These are phyloP conservation scores for Phytophthora cactorum DNA, from an alignment of 352 stramenopile genomes.

Conservation along the genomic window DNA sequence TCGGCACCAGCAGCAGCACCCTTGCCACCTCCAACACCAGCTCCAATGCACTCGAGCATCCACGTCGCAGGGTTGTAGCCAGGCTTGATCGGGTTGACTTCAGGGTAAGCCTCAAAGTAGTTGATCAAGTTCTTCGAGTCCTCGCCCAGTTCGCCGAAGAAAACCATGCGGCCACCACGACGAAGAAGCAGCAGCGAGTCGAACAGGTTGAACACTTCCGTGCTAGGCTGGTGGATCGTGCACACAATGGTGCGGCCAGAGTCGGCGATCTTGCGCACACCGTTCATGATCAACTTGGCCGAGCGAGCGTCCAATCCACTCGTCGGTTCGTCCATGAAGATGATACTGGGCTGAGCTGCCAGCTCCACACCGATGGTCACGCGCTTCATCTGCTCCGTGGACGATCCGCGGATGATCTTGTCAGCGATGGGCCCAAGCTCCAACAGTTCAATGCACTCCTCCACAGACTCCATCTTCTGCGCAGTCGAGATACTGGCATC, in stretches of 20 bases:
- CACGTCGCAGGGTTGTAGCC: conserved; percentile 60
- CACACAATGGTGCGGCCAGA: conserved; percentile 23
- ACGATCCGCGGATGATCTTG: no score
- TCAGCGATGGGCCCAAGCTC: conserved; percentile 24
- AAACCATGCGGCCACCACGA: conserved; percentile 37
- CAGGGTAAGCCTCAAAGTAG: conserved; percentile 70
- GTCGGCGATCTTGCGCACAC: conserved; percentile 30
- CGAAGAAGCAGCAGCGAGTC: conserved; percentile 34
- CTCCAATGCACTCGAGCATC: conserved; percentile 37
- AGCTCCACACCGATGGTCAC: conserved; percentile 61
- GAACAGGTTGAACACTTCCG: conserved; percentile 37
- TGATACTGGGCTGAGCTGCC: conserved; percentile 71
- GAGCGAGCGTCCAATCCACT: conserved; percentile 30
- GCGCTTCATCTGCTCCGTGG: no score
- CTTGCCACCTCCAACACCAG: conserved; percentile 29
- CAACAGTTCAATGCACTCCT: conserved; percentile 44
- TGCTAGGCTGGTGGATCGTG: conserved; percentile 32
- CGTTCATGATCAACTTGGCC: conserved; percentile 33
- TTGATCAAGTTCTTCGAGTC: conserved; percentile 53
- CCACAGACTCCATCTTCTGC: conserved; percentile 42
- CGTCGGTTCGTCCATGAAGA: conserved; percentile 42
- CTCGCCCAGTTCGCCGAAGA: conserved; percentile 47
- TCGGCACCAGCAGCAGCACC: conserved; percentile 29
- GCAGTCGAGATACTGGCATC: conserved; percentile 33
- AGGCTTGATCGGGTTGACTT: conserved; percentile 50